Evolutionary conservation across 768 basidiomycete genomes (phyloP).

Genomic region (Asterophora lycoperdoides): DNA sequence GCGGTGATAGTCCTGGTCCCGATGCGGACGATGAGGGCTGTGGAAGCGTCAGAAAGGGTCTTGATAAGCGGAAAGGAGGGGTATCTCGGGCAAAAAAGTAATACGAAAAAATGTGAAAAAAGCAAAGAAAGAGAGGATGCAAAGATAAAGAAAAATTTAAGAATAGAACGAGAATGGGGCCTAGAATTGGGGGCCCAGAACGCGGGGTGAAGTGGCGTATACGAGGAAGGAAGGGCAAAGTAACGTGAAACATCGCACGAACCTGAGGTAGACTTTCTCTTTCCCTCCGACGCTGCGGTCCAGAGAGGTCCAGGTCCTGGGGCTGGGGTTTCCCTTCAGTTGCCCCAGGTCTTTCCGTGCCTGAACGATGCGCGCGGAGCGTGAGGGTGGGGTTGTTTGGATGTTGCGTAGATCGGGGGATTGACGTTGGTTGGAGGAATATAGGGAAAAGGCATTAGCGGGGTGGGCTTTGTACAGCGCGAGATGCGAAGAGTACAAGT

Average conservation of each 20-base stretch:
- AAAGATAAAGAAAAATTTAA: too few species aligned
- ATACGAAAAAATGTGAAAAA: too few species aligned
- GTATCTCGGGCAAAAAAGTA: too few species aligned
- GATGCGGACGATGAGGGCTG: neutral
- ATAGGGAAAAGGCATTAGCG: conserved; percentile 1
- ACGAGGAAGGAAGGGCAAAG: too few species aligned
- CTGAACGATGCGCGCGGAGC: neutral
- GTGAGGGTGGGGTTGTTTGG: too few species aligned
- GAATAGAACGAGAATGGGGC: too few species aligned
- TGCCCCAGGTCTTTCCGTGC: conserved; percentile 3
- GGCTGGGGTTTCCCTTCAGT: neutral
- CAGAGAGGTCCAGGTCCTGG: neutral
- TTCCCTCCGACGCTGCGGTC: neutral
- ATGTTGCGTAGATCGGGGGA: neutral
- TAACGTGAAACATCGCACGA: too few species aligned
- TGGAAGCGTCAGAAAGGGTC: neutral
- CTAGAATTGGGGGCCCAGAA: neutral
- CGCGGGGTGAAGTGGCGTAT: too few species aligned
- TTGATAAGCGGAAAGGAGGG: too few species aligned
- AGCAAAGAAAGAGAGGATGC: too few species aligned
- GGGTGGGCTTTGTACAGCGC: conserved; percentile 4
- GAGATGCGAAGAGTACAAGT: too few species aligned
- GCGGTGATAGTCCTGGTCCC: neutral
- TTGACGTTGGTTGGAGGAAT: neutral
- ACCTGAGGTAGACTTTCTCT: too few species aligned